Evolutionary conservation across 768 basidiomycete genomes (phyloP).

Genomic region (Phaffia tasmanica): DNA sequence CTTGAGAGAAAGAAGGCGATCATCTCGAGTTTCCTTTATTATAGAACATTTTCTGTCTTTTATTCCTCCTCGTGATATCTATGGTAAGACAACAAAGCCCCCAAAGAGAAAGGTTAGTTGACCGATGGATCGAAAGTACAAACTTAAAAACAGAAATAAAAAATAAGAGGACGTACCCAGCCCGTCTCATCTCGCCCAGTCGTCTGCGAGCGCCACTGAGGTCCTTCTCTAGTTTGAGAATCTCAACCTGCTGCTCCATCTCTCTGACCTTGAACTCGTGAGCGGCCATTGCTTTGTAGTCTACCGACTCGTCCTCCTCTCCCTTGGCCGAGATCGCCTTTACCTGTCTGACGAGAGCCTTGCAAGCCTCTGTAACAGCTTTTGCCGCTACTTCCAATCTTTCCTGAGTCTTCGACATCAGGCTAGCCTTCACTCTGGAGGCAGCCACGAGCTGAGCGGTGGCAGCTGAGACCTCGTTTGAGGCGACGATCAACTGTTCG

Average conservation of each 20-base stretch:
- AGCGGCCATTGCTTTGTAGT: slow-evolving; percentile 83
- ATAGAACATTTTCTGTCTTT: too few species aligned
- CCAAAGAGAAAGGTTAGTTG: too few species aligned
- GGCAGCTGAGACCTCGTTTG: slow-evolving; percentile 92
- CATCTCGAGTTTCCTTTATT: too few species aligned
- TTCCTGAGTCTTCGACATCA: slow-evolving; percentile 98
- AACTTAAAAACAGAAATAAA: background rate
- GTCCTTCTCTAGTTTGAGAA: slow-evolving; percentile 90
- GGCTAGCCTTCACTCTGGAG: slow-evolving; percentile 91
- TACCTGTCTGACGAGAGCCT: slow-evolving; percentile 89
- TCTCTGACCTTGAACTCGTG: slow-evolving; percentile 94
- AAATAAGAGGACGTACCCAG: slow-evolving; percentile 15
- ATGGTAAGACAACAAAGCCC: too few species aligned
- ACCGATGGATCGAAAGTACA: too few species aligned
- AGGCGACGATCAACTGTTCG: slow-evolving; percentile 98
- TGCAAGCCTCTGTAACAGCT: slow-evolving; percentile 95
- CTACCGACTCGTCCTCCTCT: slow-evolving; percentile 60
- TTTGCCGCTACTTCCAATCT: slow-evolving; percentile 90
- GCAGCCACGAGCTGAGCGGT: slow-evolving; percentile 98
- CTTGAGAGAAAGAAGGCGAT: too few species aligned
- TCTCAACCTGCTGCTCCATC: slow-evolving; percentile 99
- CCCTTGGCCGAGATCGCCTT: slow-evolving; percentile 85
- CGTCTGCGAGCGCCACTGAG: slow-evolving; percentile 49
- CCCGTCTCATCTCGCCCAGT: slow-evolving; percentile 36
- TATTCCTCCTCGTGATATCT: too few species aligned